Evolutionary conservation across 2,329 filamentous ascomycete species (phyloP).

Genomic region (Cladosporium sp.): DNA sequence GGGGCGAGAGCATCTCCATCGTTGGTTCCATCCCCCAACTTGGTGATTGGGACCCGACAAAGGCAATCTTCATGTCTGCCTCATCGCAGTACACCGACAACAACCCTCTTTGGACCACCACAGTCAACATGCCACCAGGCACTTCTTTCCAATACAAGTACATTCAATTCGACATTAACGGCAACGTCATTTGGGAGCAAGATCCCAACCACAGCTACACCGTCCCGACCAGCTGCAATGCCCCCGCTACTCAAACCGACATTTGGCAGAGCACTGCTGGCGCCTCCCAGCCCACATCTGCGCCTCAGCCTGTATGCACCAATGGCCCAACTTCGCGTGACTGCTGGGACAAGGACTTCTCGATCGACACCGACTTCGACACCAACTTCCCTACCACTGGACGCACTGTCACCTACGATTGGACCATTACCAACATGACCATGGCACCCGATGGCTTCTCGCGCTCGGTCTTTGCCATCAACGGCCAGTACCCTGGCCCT

Average conservation of each 20-base stretch:
- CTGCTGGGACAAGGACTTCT: conserved; percentile 32
- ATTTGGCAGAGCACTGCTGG: conserved; percentile 36
- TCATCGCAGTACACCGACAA: conserved; percentile 55
- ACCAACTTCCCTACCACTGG: conserved; percentile 35
- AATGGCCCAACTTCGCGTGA: conserved; percentile 29
- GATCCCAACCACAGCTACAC: conserved; percentile 51
- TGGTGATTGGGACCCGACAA: conserved; percentile 59
- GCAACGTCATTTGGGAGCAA: conserved; percentile 63
- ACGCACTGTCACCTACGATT: conserved; percentile 19
- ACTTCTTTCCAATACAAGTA: conserved; percentile 60
- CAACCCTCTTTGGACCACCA: conserved; percentile 63
- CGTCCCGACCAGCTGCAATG: conserved; percentile 41
- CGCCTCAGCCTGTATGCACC: conserved; percentile 30
- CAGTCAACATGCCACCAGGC: conserved; percentile 58
- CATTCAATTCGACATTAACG: conserved; percentile 58
- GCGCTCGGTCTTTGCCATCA: no score
- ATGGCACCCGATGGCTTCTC: no score
- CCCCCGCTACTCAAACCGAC: conserved; percentile 39
- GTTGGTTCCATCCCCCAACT: conserved; percentile 60
- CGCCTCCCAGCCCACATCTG: conserved; percentile 15
- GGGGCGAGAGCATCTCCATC: conserved; percentile 66
- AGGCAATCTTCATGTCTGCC: conserved; percentile 60
- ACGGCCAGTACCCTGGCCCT: no score
- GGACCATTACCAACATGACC: no score
- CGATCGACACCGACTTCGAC: conserved; percentile 38